Percentiles rank a stretch among this genome's conserved stretches.
Evolutionary conservation across 2,329 filamentous ascomycete genomes (phyloP).

Genomic region (Phialophora macrospora): DNA sequence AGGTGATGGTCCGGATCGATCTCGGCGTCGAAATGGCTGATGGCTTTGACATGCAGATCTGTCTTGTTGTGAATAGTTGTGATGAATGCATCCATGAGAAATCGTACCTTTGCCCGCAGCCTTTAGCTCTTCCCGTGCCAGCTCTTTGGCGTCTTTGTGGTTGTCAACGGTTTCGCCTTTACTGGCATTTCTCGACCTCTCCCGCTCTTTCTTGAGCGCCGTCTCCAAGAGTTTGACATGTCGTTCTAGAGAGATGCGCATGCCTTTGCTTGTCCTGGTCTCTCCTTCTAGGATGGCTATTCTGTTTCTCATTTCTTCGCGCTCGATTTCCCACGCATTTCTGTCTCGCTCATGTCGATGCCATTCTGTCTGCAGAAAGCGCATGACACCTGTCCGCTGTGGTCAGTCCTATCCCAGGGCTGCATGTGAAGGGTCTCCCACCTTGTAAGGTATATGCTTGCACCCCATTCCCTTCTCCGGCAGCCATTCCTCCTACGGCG

Average conservation of each 20-base stretch:
- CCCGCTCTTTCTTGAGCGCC: constrained; percentile 81
- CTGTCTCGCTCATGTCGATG: constrained; percentile 96
- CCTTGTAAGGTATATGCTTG: constrained; percentile 41
- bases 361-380: constrained; percentile 98
- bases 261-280: constrained; percentile 79
- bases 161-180: constrained; percentile 58
- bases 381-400: constrained; percentile 80
- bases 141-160: constrained; percentile 52
- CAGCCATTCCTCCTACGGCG: constrained; percentile 32
- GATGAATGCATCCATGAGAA: neutral
- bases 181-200: constrained; percentile 65
- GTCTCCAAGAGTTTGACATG: constrained; percentile 88
- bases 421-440: constrained; percentile 12
- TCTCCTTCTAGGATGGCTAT: constrained; percentile 95
- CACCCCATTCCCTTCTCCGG: constrained; percentile 36
- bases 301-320: constrained; percentile 97
- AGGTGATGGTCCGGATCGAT: constrained; percentile 51
- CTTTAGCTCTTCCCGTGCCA: constrained; percentile 53
- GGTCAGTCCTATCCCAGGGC: constrained; percentile 7
- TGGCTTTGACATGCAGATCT: constrained; percentile 32
- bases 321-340: constrained; percentile 98
- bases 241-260: constrained; percentile 86
- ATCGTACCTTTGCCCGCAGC: constrained; percentile 46
- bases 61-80: constrained; percentile 20
- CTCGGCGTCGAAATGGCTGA: constrained; percentile 55